phyloP scores from a whole-genome alignment of 208 protist genomes.

The Crithidia expoeki region DNA sequence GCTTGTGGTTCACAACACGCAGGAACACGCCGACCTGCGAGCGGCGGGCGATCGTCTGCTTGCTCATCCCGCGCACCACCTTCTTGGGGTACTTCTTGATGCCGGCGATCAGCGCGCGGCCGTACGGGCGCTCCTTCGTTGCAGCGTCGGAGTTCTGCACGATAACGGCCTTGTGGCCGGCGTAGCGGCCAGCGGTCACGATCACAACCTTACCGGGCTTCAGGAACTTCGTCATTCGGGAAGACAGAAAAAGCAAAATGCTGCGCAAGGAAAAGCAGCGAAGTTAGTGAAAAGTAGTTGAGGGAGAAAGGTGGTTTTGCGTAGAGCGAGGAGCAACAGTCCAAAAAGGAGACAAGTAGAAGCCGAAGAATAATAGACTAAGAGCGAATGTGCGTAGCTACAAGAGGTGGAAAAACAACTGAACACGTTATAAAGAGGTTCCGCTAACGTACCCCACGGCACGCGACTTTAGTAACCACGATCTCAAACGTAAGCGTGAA shows the following conservation, averaged over 20 bases:
- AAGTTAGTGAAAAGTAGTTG: not conserved
- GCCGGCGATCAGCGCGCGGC: conserved; percentile 95
- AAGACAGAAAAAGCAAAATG: conserved; percentile 25
- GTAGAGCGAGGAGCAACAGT: too few species aligned
- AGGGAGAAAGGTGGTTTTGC: too few species aligned
- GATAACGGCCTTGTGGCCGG: conserved; percentile 98
- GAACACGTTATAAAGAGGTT: too few species aligned
- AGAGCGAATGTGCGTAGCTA: not conserved
- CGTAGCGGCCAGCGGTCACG: conserved; percentile 96
- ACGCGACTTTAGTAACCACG: too few species aligned
- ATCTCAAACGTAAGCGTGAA: too few species aligned
- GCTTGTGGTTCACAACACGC: conserved; percentile 98
- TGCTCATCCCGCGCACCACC: conserved; percentile 95
- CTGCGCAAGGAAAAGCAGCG: not conserved
- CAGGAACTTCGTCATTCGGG: conserved; percentile 91
- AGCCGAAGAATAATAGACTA: not conserved
- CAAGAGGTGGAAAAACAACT: not conserved
- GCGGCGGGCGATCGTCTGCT: conserved; percentile 92
- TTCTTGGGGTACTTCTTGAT: conserved; percentile 96
- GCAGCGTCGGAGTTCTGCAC: conserved; percentile 94
- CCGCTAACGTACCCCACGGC: too few species aligned
- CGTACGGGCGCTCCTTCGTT: conserved; percentile 94
- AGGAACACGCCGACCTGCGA: conserved; percentile 96
- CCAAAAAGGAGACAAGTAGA: not conserved
- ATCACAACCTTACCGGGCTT: conserved; percentile 98